A percentile compares a stretch with the other conserved stretches of the same genome.
Evolutionary conservation across 495 filamentous ascomycete species (phyloP).

Genomic region (Filosporella fistucella): DNA sequence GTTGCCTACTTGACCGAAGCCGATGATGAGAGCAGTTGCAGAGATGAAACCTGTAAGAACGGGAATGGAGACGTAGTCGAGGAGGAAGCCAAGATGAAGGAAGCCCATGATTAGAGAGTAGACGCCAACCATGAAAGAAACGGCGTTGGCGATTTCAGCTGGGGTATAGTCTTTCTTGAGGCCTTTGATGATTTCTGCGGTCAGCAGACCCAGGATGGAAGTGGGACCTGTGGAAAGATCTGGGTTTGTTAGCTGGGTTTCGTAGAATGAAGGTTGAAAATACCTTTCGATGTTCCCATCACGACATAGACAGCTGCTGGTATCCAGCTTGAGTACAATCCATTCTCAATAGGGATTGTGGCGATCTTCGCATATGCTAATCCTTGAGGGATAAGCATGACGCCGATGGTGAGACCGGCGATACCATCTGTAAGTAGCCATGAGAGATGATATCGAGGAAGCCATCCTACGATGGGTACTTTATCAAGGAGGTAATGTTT

Average conservation of each 20-base stretch:
- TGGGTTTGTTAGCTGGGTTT: neutral
- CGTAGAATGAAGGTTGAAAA: neutral
- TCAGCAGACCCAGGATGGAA: neutral
- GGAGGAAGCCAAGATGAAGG: constrained; percentile 14
- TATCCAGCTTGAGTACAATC: constrained; percentile 49
- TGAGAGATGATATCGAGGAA: constrained; percentile 39
- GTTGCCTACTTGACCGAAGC: constrained; percentile 4
- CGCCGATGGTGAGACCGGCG: constrained; percentile 44
- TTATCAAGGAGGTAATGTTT: constrained; percentile 42
- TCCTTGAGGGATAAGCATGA: constrained; percentile 47
- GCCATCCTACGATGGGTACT: constrained; percentile 47
- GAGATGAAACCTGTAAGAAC: constrained; percentile 8
- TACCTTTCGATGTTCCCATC: constrained; percentile 53
- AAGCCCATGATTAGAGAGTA: constrained; percentile 10
- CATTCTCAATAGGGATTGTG: constrained; percentile 45
- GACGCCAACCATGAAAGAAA: constrained; percentile 10
- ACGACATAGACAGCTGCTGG: constrained; percentile 44
- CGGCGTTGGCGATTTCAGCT: neutral
- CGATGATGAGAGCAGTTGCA: neutral
- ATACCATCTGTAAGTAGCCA: constrained; percentile 46
- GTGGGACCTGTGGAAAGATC: constrained; percentile 12
- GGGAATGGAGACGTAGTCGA: constrained; percentile 12
- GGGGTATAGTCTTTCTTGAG: neutral
- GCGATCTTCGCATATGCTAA: constrained; percentile 49
- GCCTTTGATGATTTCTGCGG: constrained; percentile 1